Evolutionary conservation across 345 rosid genomes (phyloP).

Genomic region (Bruguiera gymnorhiza): DNA sequence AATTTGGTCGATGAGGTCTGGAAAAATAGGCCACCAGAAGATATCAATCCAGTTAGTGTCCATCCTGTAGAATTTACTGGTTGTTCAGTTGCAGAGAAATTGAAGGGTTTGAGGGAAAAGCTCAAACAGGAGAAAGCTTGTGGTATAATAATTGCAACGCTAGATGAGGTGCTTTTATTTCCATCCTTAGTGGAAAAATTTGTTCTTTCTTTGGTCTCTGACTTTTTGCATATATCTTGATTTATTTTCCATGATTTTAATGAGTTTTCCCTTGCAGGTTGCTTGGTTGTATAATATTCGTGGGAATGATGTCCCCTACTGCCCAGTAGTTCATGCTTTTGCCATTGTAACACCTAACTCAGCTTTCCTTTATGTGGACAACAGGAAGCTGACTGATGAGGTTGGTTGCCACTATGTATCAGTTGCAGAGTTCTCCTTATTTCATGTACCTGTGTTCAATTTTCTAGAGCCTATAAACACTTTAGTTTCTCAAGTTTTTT

Average conservation of each 20-base stretch:
- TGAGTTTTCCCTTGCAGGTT: slow-evolving; percentile 53
- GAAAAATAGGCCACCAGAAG: slow-evolving; percentile 62
- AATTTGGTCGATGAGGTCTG: slow-evolving; percentile 88
- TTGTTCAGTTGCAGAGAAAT: slow-evolving; percentile 56
- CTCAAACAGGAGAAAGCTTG: slow-evolving; percentile 50
- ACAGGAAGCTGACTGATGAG: slow-evolving; percentile 68
- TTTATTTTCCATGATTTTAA: neutral
- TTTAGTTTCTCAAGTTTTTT: neutral
- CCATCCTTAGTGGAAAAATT: neutral
- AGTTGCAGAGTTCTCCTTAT: neutral
- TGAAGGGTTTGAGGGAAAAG: slow-evolving; percentile 59
- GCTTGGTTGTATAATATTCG: slow-evolving; percentile 97
- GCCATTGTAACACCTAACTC: slow-evolving; percentile 65
- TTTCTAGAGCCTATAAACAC: too few species aligned
- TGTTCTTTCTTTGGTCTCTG: neutral
- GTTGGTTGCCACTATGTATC: slow-evolving; percentile 31
- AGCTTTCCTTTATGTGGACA: slow-evolving; percentile 77
- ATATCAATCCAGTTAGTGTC: slow-evolving; percentile 51
- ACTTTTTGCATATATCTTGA: neutral
- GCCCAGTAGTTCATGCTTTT: slow-evolving; percentile 95
- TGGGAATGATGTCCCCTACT: slow-evolving; percentile 81
- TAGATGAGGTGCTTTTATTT: slow-evolving; percentile 66
- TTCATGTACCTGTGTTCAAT: neutral
- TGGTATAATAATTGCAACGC: slow-evolving; percentile 68
- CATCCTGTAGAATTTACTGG: slow-evolving; percentile 80